Conservation (phyloP, 179 eudicot species). For the Spergularia azorica region DNA sequence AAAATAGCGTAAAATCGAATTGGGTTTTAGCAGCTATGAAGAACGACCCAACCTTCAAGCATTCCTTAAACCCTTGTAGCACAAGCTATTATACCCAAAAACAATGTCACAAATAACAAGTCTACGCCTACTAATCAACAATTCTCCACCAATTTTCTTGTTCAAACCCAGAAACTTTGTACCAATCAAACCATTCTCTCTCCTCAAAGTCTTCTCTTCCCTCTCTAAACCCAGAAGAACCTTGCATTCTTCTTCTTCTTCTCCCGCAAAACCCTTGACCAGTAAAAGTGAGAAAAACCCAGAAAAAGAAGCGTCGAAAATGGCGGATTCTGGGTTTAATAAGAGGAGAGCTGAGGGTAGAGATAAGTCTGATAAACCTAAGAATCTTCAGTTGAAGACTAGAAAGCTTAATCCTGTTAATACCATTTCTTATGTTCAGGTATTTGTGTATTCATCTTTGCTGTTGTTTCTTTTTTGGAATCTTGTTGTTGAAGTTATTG, state of each 20-base stretch:
- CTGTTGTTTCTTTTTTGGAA: neutral
- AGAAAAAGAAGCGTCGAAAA: constrained; percentile 32
- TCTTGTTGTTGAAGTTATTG: neutral
- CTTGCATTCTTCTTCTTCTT: constrained; percentile 28
- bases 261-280: constrained; percentile 19
- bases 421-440: constrained; percentile 87
- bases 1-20: too few relatives aligned
- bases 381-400: constrained; percentile 53
- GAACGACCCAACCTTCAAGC: neutral
- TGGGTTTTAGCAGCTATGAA: constrained; percentile 17
- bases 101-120: constrained; percentile 60
- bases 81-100: neutral
- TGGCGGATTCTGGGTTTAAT: constrained; percentile 67
- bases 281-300: constrained; percentile 29
- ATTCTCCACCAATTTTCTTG: constrained; percentile 34
- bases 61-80: constrained; percentile 28
- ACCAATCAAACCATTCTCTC: constrained; percentile 16
- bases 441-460: constrained; percentile 15
- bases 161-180: constrained; percentile 30
- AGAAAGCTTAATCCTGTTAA: constrained; percentile 72
- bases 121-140: constrained; percentile 59
- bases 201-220: constrained; percentile 36
- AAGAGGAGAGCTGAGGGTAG: constrained; percentile 78
- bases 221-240: constrained; percentile 25
- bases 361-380: constrained; percentile 61